Evolutionary conservation across 2,329 filamentous ascomycete genomes (phyloP), one percentile per base, ranked within the genome.

Genomic region (Trichoderma citrinoviride): DNA sequence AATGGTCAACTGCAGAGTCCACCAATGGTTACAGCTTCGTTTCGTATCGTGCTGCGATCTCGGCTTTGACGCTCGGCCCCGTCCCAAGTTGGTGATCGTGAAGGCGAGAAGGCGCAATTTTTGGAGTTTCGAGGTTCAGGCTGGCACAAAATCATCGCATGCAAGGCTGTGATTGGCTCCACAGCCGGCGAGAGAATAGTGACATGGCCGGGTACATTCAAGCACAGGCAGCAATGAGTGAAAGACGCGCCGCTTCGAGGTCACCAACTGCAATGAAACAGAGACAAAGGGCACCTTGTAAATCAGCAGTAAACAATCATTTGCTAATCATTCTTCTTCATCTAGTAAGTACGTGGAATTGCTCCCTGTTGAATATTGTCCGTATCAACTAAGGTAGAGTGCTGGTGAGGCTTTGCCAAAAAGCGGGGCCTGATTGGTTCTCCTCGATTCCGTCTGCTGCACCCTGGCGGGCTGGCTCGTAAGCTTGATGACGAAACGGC

Each of bases 121-220:
- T 60, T 60, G 44, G 47, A 61, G 46, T 27, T 52, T 33, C n/a
- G 58, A 17, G 43, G 40, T 25, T 62, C 33, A 14, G 33, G 33
- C 46, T 62, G 37, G 40, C 49, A 53, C 46, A 68, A 68, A 67
- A 68, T 67, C 64, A 29, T 60, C 44, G 67, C 67, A 57, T 62
- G 62, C 60, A 63, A 61, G 49, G 56, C 63, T 65, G 55, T 61
- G 63, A 65, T 65, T 65, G 63, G 63, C 60, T 57, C 65, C 65
- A 66, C 49, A 46, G 33, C 33, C 33, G 12, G 33, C 33, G 14
- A 12, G 2, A 12, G n/a, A 17, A 43, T 40, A 52, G 46, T 44
- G 46, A 44, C 50, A 46, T 60, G 12, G 33, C 33, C 14, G 14
- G 12, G 33, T 37, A 37, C 33, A 37, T 10, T 37, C 33, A 37